phyloP scores from a whole-genome alignment of 2,329 filamentous ascomycete species.

The Colletotrichum sp. region DNA sequence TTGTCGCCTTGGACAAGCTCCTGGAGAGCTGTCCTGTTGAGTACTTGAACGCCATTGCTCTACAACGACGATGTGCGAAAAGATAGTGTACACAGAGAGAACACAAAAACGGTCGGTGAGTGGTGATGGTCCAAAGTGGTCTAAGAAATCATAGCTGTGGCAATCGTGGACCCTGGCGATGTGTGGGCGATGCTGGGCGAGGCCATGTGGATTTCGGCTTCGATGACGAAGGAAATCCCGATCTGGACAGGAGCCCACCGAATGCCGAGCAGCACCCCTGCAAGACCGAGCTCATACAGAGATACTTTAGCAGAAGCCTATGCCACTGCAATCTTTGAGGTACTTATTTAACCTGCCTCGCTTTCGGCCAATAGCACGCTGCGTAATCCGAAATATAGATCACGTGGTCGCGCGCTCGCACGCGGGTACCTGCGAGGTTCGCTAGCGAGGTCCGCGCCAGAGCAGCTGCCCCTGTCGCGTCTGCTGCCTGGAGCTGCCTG shows the following conservation, averaged over 20 bases:
- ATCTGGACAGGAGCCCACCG: constrained; percentile 4
- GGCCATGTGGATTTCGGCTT: background rate
- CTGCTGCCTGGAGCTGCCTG: constrained; percentile 14
- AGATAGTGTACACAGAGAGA: background rate
- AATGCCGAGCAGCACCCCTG: constrained; percentile 2
- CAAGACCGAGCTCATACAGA: background rate
- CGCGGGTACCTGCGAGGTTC: background rate
- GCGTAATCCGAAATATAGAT: constrained; percentile 1
- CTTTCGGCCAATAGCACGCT: background rate
- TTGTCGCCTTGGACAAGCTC: constrained; percentile 24
- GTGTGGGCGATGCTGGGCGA: background rate
- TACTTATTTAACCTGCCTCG: background rate
- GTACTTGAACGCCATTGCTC: constrained; percentile 44
- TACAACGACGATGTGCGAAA: background rate
- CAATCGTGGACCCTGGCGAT: constrained; percentile 4
- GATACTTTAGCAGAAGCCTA: too few relatives aligned
- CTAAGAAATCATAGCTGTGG: constrained; percentile 4
- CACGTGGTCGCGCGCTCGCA: constrained; percentile 19
- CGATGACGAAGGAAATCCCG: constrained; percentile 22
- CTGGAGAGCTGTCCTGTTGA: constrained; percentile 40
- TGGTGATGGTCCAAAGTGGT: background rate
- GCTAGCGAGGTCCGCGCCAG: background rate
- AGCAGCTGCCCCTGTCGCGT: constrained; percentile 1
- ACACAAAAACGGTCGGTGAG: background rate
- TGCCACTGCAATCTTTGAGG: accelerated